These are phyloP conservation scores for Botrytis cinerea DNA, from an alignment of 2,329 filamentous ascomycete species.

Conservation along the genomic window DNA sequence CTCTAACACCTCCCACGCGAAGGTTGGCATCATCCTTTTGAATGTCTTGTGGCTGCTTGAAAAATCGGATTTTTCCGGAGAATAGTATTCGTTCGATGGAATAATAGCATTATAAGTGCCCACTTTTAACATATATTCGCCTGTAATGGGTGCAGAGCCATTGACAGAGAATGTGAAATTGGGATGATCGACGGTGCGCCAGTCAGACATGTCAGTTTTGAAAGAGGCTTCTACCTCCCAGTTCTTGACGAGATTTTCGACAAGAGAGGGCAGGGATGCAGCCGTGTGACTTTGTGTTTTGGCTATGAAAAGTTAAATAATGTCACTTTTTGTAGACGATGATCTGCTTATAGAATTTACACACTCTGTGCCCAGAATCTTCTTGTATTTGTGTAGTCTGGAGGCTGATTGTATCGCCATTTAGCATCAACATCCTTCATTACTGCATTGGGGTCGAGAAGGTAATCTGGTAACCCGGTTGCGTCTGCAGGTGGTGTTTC, in stretches of 20 bases:
- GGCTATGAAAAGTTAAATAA: constrained; percentile 45
- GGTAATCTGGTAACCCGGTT: constrained; percentile 54
- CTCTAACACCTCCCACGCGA: constrained; percentile 70
- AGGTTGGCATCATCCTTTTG: constrained; percentile 72
- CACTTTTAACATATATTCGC: constrained; percentile 65
- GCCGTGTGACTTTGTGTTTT: constrained; percentile 58
- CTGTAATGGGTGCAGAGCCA: constrained; percentile 56
- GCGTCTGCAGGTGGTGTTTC: constrained; percentile 23
- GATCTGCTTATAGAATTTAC: constrained; percentile 33
- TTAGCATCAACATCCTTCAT: constrained; percentile 53
- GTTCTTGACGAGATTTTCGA: constrained; percentile 72
- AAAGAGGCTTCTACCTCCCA: constrained; percentile 73
- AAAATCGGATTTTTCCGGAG: constrained; percentile 62
- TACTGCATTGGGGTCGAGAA: constrained; percentile 59
- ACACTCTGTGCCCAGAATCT: constrained; percentile 60
- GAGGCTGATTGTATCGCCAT: constrained; percentile 62
- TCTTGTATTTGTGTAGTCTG: constrained; percentile 66
- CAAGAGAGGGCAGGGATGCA: constrained; percentile 58
- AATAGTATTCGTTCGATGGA: constrained; percentile 63
- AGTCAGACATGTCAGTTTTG: constrained; percentile 61
- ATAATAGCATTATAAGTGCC: constrained; percentile 72
- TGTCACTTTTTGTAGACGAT: neutral
- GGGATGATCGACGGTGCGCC: constrained; percentile 63
- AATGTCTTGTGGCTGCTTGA: constrained; percentile 68
- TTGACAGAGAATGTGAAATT: constrained; percentile 67